Percentiles rank a stretch among this genome's conserved stretches.
Evolutionary conservation across 345 rosid genomes (phyloP).

Genomic region (Eucalyptus sp.): DNA sequence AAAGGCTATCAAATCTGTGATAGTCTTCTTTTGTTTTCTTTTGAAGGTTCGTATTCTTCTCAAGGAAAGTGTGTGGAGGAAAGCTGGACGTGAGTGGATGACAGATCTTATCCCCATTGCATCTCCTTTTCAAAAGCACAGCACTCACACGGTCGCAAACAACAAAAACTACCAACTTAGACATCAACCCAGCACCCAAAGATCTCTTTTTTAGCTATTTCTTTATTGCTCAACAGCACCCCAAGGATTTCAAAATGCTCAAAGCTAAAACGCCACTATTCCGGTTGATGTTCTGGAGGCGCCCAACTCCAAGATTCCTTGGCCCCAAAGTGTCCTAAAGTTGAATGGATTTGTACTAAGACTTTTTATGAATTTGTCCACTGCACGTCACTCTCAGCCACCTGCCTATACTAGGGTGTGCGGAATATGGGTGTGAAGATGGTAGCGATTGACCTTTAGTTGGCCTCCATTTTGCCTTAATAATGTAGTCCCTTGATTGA

Average conservation of each 20-base stretch:
- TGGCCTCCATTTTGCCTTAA: background rate
- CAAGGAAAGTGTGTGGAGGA: background rate
- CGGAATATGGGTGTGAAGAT: background rate
- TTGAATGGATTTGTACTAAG: background rate
- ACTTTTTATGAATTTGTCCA: background rate
- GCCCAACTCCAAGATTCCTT: background rate
- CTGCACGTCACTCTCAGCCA: background rate
- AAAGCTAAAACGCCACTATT: background rate
- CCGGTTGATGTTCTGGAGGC: background rate
- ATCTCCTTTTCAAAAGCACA: background rate
- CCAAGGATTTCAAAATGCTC: background rate
- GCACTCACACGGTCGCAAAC: background rate
- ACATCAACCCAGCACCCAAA: background rate
- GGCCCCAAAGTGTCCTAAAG: background rate
- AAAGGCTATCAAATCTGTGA: background rate
- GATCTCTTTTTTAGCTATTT: background rate
- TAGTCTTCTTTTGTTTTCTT: background rate
- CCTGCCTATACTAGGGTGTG: background rate
- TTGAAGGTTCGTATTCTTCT: background rate
- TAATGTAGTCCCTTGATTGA: background rate
- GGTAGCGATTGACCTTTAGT: background rate
- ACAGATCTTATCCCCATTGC: background rate
- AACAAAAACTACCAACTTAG: background rate
- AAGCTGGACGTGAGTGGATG: conserved; percentile 1
- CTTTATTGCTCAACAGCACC: background rate